Base-by-base conservation (phyloP, 2,329 filamentous ascomycete genomes). In the Cucurbitaria berberidis region DNA sequence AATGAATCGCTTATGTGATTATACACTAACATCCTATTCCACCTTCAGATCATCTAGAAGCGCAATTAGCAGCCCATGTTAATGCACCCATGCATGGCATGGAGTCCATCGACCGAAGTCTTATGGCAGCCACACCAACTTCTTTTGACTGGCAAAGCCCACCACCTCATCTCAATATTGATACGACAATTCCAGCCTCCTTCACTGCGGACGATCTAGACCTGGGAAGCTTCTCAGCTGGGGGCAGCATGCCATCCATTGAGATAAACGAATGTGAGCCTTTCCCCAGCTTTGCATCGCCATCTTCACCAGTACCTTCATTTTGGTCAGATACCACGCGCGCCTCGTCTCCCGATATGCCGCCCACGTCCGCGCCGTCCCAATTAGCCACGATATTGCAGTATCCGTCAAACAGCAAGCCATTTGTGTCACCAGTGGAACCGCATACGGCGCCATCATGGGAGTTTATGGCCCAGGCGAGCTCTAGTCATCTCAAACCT, bases 261-360 rank as follows among this genome's bases (percentile, higher is more conserved):
- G 69, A 69, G 41, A 73, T 74, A 53, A 68, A 72, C 48, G 59
- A 74, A 70, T 72, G 70, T 68, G 68, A 73, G 66, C 67, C 62
- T 58, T 58, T 61, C 55, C 68, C 66, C 55, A 67, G 57, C 36
- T 55, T 63, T 42, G 59, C 65, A 48, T 64, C 67, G 38, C 64
- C 69, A 40, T 63, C 58, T 64, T 73, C 70, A 61, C 69, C 71
- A 60, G 71, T 71, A 62, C 68, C 71, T 66, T 74, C 71, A 58
- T 67, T 70, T 49, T 73, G 67, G 62, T 72, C 70, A 67, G 70
- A 66, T 55, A 73, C 71, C 47, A 74, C 72, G 41, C 60, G 71
- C 43, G 66, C 69, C 41, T 74, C 72, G 8, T 73, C 70, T 18
- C 72, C 72, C 53, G 71, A 73, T 26, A 60, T 66, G 59, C 66